phyloP scores from a whole-genome alignment of 805 yeast species.

The Lachancea fermentati region DNA sequence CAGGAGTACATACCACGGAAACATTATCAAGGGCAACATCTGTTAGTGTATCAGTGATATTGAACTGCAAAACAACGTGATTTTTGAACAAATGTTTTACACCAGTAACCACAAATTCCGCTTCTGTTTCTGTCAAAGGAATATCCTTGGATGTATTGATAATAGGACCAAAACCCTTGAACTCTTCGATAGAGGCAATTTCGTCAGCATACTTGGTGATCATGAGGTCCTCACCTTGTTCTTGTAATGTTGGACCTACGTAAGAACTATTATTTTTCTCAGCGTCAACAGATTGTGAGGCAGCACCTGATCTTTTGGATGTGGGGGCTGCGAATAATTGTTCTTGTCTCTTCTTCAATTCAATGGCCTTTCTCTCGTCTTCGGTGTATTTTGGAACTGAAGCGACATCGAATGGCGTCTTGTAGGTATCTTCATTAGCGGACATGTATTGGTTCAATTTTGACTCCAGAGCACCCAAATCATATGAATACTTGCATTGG shows the following conservation, averaged over 20 bases:
- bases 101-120: constrained; percentile 84
- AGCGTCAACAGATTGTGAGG: constrained; percentile 16
- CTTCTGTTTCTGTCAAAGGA: constrained; percentile 83
- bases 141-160: constrained; percentile 61
- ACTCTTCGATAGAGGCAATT: constrained; percentile 64
- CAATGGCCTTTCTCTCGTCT: constrained; percentile 63
- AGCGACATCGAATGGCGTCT: constrained; percentile 63
- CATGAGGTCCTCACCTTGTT: constrained; percentile 33
- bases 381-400: constrained; percentile 59
- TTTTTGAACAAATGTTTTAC: constrained; percentile 76
- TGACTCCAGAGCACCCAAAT: constrained; percentile 71
- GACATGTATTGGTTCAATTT: constrained; percentile 65
- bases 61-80: constrained; percentile 73
- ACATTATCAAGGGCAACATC: constrained; percentile 76
- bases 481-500: constrained; percentile 62
- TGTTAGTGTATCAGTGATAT: constrained; percentile 76
- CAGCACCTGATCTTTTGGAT: constrained; percentile 13
- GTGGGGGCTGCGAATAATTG: constrained; percentile 31
- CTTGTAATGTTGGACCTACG: constrained; percentile 26
- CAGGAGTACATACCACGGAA: constrained; percentile 61
- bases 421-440: constrained; percentile 33
- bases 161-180: constrained; percentile 66
- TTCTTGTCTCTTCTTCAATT: constrained; percentile 47
- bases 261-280: constrained; percentile 22
- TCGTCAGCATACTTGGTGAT: constrained; percentile 68